Evolutionary conservation across 345 rosid species (phyloP).

Genomic region (Eucalyptus marginata): DNA sequence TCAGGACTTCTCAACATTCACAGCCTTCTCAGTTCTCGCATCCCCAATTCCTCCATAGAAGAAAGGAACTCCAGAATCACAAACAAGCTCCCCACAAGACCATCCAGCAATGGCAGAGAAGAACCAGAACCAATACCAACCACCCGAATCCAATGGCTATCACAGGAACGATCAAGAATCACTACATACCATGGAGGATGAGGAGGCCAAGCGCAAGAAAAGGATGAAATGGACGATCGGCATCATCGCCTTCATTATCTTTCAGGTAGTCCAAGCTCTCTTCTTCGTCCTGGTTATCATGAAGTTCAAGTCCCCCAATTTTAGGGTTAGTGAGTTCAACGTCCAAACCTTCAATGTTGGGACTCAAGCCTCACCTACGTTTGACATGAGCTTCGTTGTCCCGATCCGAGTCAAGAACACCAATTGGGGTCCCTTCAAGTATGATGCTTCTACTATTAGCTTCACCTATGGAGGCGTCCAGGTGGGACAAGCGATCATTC

Average conservation of each 20-base stretch:
- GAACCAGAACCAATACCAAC: not conserved
- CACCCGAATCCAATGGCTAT: not conserved
- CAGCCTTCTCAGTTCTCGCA: not conserved
- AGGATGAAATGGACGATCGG: conserved; percentile 3
- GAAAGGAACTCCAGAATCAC: not conserved
- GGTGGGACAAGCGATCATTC: not conserved
- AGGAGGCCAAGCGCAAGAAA: conserved; percentile 4
- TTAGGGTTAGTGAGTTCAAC: not conserved
- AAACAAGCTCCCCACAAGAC: not conserved
- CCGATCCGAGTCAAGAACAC: conserved; percentile 6
- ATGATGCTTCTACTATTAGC: not conserved
- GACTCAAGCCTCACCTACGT: not conserved
- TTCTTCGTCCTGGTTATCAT: conserved; percentile 2
- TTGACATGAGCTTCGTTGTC: not conserved
- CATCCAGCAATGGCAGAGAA: not conserved
- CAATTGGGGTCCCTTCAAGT: conserved; percentile 7
- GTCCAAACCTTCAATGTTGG: not conserved
- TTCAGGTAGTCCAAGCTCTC: conserved; percentile 5
- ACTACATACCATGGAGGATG: not conserved
- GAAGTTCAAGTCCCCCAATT: conserved; percentile 12
- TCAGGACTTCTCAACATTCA: not conserved
- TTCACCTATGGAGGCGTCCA: not conserved
- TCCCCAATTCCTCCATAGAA: not conserved
- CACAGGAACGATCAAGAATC: not conserved
- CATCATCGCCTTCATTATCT: conserved; percentile 6